Conservation (phyloP, 2,329 filamentous ascomycete species). For the Emericellopsis atlantica region DNA sequence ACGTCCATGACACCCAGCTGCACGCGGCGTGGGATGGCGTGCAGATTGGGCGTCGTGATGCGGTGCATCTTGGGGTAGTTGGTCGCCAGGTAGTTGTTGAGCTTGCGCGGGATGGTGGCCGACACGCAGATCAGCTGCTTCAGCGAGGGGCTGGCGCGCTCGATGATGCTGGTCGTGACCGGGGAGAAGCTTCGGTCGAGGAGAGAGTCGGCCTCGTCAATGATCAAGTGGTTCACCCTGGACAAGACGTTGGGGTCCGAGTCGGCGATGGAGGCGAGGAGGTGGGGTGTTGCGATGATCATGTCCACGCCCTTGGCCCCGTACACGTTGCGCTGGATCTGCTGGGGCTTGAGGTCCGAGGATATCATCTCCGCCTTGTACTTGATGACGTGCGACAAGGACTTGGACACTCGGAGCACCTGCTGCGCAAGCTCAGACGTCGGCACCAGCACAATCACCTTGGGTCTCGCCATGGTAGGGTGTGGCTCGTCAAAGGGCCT, state of each 20-base stretch:
- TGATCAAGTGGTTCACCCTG: constrained; percentile 76
- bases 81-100: constrained; percentile 73
- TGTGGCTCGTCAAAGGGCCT: constrained; percentile 58
- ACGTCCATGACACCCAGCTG: constrained; percentile 90
- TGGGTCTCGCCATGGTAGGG: constrained; percentile 65
- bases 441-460: constrained; percentile 77
- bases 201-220: constrained; percentile 94
- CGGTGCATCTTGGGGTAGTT: constrained; percentile 71
- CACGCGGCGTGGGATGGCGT: constrained; percentile 88
- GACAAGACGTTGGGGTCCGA: constrained; percentile 85
- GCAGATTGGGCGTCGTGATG: constrained; percentile 88
- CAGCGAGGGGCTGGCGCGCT: constrained; percentile 67
- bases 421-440: constrained; percentile 87
- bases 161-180: constrained; percentile 70
- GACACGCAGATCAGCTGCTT: constrained; percentile 87
- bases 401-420: constrained; percentile 70
- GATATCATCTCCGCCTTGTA: constrained; percentile 78
- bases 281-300: constrained; percentile 76
- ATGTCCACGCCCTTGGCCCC: constrained; percentile 71
- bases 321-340: constrained; percentile 80
- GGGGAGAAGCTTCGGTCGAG: constrained; percentile 87
- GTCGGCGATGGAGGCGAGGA: constrained; percentile 78
- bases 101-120: constrained; percentile 81
- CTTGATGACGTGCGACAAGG: constrained; percentile 73
- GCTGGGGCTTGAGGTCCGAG: constrained; percentile 58